Evolutionary conservation across 1,284 basidiomycete species (phyloP), one percentile per base, ranked within the genome.

Genomic region (Porphyrellus sp.): DNA sequence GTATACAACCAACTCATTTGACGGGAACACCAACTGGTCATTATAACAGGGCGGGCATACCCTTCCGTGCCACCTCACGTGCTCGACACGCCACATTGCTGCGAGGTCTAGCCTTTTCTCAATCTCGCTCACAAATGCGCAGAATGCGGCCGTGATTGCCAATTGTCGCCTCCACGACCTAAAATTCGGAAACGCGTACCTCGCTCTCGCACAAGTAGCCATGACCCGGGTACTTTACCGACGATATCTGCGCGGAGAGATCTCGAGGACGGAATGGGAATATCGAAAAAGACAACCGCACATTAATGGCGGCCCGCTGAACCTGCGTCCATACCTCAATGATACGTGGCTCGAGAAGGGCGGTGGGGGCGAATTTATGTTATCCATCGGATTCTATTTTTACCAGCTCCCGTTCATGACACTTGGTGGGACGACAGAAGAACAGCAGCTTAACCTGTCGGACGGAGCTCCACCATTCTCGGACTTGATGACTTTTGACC

Each of bases 21-120:
- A n/a, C n/a, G n/a, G n/a, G n/a, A n/a, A n/a, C n/a, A n/a, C n/a
- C n/a, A n/a, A n/a, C n/a, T n/a, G n/a, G n/a, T n/a, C n/a, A n/a
- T 30, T n/a, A 0, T 25, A 23, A 12, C 59, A 84, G 82, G 82
- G 81, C 8, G 82, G 82, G 1, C 81, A 84, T 52, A 78, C 78
- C 0, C 70, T 85, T 12, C 81, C 81, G 0, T 65, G 76, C 50
- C 71, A 62, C 16, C 55, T 72, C 27, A 73, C 72, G 1, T 61
- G 62, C 24, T 54, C 63, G 6, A n/a, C n/a, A n/a, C n/a, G n/a
- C n/a, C n/a, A n/a, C n/a, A n/a, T n/a, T n/a, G n/a, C n/a, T n/a
- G n/a, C n/a, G n/a, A 62, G 57, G 25, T 72, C 74, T 31, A 68
- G 64, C 21, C 33, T 44, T 9, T 50, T 69, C 6, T 49, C 50